Evolutionary conservation across 768 basidiomycete species (phyloP), one percentile per base, ranked within the genome.

Genomic region (Lactifluus hygrophoroides): DNA sequence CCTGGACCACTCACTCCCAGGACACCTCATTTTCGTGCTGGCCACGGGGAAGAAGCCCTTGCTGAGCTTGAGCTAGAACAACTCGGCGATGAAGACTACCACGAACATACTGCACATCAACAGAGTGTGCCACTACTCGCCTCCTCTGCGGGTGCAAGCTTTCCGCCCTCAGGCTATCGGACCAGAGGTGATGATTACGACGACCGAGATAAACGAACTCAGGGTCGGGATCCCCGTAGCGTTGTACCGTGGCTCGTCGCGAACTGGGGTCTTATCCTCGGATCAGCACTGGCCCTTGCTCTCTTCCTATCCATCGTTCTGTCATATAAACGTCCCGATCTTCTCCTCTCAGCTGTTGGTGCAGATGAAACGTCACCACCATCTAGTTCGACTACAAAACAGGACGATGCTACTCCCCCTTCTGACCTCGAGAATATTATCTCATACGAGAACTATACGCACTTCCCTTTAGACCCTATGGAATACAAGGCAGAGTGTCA

Each of bases 1-100:
- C 30, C 51, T 8, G 52, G 21, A 43, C 67, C 65, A 53, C 64
- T 74, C 35, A 84, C 82, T 17, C 84, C 84, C 2, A 74, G 84
- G 55, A 85, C 84, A 28, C 83, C 84, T 51, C 83, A 80, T 68
- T 80, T 81, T 35, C 80, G 80, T 61, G 75, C 81, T 42, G 83
- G 81, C 49, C 75, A 76, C 66, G 76, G 77, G 49, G 80, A 84
- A 66, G 80, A 81, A 66, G 78, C 74, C 9, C 75, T 77, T 66
- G 74, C 75, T 9, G 77, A 77, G 46, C 65, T 73, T n/a, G 80
- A 82, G 56, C 71, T 80, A 14, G 70, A 77, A 21, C 72, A 77
- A 28, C 47, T 72, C 21, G 71, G 73, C 40, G 73, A 75, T 21
- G 70, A 71, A 37, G 73, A 75, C 51, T 69, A 73, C 54, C 73